These are phyloP conservation scores for Juncus inflexus DNA, from an alignment of 176 grass and related monocot species.

Conservation along the genomic window DNA sequence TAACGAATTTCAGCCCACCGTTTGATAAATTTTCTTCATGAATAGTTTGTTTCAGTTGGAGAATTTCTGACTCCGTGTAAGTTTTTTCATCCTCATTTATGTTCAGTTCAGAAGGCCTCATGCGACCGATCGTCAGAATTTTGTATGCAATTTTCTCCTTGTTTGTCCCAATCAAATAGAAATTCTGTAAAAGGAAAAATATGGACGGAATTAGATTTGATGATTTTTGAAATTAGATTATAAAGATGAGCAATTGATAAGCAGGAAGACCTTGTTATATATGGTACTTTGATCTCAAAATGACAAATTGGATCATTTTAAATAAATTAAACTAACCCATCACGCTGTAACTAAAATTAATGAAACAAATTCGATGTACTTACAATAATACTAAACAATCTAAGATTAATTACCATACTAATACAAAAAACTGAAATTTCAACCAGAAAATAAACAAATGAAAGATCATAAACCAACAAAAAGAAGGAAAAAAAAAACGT, in stretches of 20 bases:
- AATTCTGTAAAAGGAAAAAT: constrained; percentile 47
- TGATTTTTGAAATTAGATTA: too few species aligned
- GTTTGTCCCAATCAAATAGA: constrained; percentile 77
- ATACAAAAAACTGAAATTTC: not conserved
- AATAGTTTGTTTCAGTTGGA: constrained; percentile 45
- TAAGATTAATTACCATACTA: not conserved
- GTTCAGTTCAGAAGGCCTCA: constrained; percentile 56
- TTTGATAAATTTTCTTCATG: constrained; percentile 50
- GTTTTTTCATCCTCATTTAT: constrained; percentile 61
- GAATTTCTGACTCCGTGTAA: constrained; percentile 52
- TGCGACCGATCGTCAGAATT: constrained; percentile 72
- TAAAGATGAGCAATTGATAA: too few species aligned
- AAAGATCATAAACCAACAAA: not conserved
- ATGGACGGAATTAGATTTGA: too few species aligned
- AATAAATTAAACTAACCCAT: too few species aligned
- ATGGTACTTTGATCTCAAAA: too few species aligned
- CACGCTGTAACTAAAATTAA: too few species aligned
- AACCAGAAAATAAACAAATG: not conserved
- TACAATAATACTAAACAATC: too few species aligned
- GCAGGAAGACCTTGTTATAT: too few species aligned
- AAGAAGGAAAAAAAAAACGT: not conserved
- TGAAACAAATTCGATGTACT: too few species aligned
- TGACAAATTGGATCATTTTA: too few species aligned
- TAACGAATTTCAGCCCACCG: constrained; percentile 86
- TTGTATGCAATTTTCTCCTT: constrained; percentile 51